Conservation (phyloP, 2,329 filamentous ascomycete genomes). For the Leptographium procerum region DNA sequence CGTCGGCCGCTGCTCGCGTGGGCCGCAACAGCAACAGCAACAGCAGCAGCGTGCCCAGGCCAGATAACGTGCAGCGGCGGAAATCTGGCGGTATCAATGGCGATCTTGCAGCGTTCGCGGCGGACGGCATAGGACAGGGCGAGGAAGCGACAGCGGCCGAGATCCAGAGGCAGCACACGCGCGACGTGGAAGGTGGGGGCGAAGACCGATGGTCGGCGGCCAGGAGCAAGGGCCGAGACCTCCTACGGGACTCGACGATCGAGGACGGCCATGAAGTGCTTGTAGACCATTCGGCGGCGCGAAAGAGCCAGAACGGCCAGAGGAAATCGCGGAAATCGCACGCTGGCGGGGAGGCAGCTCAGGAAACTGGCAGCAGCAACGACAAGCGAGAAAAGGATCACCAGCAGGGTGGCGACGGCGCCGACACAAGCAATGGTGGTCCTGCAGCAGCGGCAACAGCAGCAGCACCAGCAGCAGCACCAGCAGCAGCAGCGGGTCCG, state of each 20-base stretch:
- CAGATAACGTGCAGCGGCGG: no score
- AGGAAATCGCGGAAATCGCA: no score
- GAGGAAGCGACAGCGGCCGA: constrained; percentile 19
- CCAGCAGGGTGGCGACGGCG: no score
- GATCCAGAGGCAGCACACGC: constrained; percentile 43
- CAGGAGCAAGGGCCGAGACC: constrained; percentile 46
- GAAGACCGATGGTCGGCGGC: constrained; percentile 62
- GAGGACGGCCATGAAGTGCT: constrained; percentile 62
- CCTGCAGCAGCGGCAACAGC: constrained; percentile 47
- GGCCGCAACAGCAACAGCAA: no score
- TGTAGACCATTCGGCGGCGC: no score
- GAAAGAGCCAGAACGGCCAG: constrained; percentile 15
- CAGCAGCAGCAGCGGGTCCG: constrained; percentile 35
- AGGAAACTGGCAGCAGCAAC: no score
- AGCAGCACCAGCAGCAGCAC: constrained; percentile 24
- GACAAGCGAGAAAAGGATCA: no score
- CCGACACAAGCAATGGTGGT: no score
- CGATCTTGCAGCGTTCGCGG: background rate
- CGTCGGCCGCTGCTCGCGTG: no score
- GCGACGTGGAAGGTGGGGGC: constrained; percentile 71
- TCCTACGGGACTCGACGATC: constrained; percentile 60
- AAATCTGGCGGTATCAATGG: no score
- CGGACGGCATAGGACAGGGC: background rate
- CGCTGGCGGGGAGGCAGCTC: no score
- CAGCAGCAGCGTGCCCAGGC: no score